phyloP scores from a whole-genome alignment of 108 stramenopile species.

The Nitzschia inconspicua region DNA sequence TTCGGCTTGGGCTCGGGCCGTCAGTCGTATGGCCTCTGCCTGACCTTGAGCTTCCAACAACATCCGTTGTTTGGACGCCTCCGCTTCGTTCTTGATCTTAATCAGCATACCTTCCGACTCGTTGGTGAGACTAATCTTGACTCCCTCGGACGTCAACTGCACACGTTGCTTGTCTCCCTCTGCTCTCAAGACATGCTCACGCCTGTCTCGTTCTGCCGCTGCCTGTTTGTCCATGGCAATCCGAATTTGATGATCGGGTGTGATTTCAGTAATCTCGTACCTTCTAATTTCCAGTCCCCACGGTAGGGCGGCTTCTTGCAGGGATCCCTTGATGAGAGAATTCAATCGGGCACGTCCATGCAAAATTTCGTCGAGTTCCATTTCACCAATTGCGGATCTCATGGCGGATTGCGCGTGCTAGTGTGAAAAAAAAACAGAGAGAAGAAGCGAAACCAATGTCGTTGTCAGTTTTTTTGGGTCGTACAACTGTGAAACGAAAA shows the following conservation, averaged over 20 bases:
- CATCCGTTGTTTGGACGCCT: conserved; percentile 78
- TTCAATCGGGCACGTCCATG: conserved; percentile 92
- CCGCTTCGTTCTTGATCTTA: conserved; percentile 89
- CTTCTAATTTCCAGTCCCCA: conserved; percentile 94
- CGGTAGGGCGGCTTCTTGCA: conserved; percentile 93
- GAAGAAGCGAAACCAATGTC: neutral
- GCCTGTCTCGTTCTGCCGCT: conserved; percentile 90
- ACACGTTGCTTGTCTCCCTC: conserved; percentile 93
- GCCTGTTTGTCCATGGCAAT: conserved; percentile 99
- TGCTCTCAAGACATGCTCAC: conserved; percentile 94
- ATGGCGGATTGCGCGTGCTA: conserved; percentile 97
- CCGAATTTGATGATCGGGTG: conserved; percentile 92
- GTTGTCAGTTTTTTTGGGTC: neutral
- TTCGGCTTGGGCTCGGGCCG: conserved; percentile 88
- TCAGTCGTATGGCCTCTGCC: conserved; percentile 83
- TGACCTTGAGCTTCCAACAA: conserved; percentile 90
- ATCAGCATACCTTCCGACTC: conserved; percentile 96
- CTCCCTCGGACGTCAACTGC: conserved; percentile 91
- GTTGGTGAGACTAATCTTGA: conserved; percentile 92
- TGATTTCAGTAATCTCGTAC: conserved; percentile 98
- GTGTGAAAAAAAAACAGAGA: neutral
- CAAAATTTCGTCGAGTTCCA: conserved; percentile 98
- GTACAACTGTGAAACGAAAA: neutral
- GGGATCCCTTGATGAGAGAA: conserved; percentile 79
- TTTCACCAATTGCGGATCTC: conserved; percentile 97